phyloP scores from a whole-genome alignment of 352 stramenopile species.

The Phytopythium cucurbitacearum region DNA sequence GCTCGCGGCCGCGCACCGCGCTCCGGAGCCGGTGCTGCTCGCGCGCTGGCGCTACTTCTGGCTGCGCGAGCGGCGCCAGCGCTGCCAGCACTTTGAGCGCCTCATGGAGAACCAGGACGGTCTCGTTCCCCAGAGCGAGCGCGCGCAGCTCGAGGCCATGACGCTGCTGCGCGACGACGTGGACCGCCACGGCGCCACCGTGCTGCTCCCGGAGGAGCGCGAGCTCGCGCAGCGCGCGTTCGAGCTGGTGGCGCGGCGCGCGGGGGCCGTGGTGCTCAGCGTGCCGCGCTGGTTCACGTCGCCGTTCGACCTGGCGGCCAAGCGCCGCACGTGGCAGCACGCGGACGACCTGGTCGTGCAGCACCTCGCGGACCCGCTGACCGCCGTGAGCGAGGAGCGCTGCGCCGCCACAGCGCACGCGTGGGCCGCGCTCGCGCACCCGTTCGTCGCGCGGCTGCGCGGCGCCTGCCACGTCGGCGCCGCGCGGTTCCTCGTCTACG shows the following conservation, averaged over 20 bases:
- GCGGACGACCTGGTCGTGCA: slow-evolving; percentile 18
- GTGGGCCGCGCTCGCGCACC: slow-evolving; percentile 21
- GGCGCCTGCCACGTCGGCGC: slow-evolving; percentile 23
- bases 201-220: slow-evolving; percentile 21
- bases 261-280: slow-evolving; percentile 12
- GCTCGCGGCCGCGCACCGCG: not conserved
- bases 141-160: slow-evolving; percentile 17
- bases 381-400: slow-evolving; percentile 16
- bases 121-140: not conserved
- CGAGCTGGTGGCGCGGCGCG: slow-evolving; percentile 14
- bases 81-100: not conserved
- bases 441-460: slow-evolving; percentile 23
- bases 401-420: slow-evolving; percentile 16
- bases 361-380: slow-evolving; percentile 21
- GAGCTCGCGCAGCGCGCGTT: slow-evolving; percentile 15
- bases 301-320: slow-evolving; percentile 18
- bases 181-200: slow-evolving; percentile 3
- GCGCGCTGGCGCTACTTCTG: slow-evolving; percentile 2
- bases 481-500: slow-evolving; percentile 20
- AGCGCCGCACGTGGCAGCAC: slow-evolving; percentile 23
- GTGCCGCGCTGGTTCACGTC: slow-evolving; percentile 29
- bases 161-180: slow-evolving; percentile 21
- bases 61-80: slow-evolving; percentile 2
- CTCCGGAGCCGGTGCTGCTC: not conserved
- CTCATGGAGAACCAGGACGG: not conserved